A percentile compares a stretch with the other conserved stretches of the same genome.
phyloP scores from a whole-genome alignment of 2,329 filamentous ascomycete genomes.

The Domatiomyces globalis region DNA sequence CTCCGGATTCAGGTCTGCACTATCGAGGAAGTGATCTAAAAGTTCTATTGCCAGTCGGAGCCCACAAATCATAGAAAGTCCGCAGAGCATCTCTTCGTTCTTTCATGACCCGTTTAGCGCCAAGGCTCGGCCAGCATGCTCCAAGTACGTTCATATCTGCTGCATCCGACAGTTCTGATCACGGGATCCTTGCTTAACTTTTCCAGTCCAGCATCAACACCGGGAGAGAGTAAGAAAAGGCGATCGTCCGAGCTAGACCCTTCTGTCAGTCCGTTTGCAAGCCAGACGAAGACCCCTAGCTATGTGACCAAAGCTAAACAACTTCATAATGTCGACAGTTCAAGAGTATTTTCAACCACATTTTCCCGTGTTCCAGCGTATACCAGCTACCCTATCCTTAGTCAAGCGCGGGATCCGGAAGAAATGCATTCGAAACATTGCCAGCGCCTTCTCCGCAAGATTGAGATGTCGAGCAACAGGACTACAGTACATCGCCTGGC shows the following conservation, averaged over 20 bases:
- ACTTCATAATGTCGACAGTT: no score
- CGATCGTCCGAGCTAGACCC: not conserved
- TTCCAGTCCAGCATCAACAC: not conserved
- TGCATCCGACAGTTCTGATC: no score
- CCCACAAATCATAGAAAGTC: not conserved
- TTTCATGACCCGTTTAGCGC: not conserved
- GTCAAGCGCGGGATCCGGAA: no score
- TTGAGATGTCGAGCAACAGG: not conserved
- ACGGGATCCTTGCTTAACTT: no score
- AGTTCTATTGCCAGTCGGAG: not conserved
- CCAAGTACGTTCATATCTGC: not conserved
- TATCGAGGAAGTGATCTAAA: not conserved
- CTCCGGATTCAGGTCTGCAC: not conserved
- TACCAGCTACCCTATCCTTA: no score
- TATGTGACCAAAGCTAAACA: no score
- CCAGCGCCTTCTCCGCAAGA: not conserved
- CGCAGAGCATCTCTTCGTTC: not conserved
- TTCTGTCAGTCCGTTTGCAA: slow-evolving; percentile 1
- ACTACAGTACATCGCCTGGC: not conserved
- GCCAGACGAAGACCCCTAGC: not conserved
- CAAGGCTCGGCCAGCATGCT: not conserved
- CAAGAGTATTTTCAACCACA: no score
- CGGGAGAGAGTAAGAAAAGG: not conserved
- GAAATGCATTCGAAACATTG: not conserved
- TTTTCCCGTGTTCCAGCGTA: no score